Evolutionary conservation across 129 eudicot species (phyloP), one percentile per base, ranked within the genome.

Genomic region (Flaveria robusta): DNA sequence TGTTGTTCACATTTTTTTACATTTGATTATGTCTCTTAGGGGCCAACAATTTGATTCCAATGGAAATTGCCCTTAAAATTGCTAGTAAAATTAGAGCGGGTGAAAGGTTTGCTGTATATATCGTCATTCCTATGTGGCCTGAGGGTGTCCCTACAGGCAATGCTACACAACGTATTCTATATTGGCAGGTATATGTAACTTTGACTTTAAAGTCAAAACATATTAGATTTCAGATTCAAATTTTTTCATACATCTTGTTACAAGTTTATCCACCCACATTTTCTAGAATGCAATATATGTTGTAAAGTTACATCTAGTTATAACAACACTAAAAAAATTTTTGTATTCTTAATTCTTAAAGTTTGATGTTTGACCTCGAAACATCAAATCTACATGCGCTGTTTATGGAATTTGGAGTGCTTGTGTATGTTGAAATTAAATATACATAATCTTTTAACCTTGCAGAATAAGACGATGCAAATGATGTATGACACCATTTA

Each of bases 91-190:
- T 91, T 46, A 88, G 82, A 90, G 87, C 95, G 27, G 84, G 85
- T 64, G 92, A 93, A 82, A 90, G 97, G 77, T 93, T 93, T 77
- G 91, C 98, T 64, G 98, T 84, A 66, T 93, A 93, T 74, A 72
- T 93, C 26, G 80, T 93, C 74, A 80, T 93, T 66, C 98, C 98
- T 51, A 93, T 93, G 98, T 93, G 98, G 98, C 98, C 98, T 0
- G 98, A 93, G 77, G 97, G 98, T 42, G 88, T 87, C 83, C 97
- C 98, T 52, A 90, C 95, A 2, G 87, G 95, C 52, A 81, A 85
- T 74, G 86, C 92, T 43, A 90, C 95, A 16, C 98, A 93, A 69
- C 84, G 92, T 66, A 88, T 91, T 80, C 83, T 92, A 24, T 92
- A 73, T 84, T 92, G 97, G 97, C 97, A 91, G 97, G 97, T 91